phyloP scores from a whole-genome alignment of 2,329 filamentous ascomycete genomes.

The Colletotrichum musicola region DNA sequence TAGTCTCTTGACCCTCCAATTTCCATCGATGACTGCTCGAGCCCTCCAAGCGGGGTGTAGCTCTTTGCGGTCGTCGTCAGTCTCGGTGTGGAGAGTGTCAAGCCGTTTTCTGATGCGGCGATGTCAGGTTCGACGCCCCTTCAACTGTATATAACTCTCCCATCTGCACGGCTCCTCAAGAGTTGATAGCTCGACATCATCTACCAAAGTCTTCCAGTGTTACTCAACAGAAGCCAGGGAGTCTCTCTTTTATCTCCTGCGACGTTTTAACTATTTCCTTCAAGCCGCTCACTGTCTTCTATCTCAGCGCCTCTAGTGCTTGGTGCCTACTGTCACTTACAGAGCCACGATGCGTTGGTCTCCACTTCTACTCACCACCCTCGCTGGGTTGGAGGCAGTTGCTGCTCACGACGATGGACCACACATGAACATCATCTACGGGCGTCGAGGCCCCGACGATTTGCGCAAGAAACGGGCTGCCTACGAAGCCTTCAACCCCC shows the following conservation, averaged over 20 bases:
- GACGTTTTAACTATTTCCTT: neutral
- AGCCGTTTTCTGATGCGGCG: slow-evolving; percentile 27
- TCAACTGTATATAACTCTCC: slow-evolving; percentile 27
- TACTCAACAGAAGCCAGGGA: slow-evolving; percentile 4
- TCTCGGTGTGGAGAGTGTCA: neutral
- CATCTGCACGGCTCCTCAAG: neutral
- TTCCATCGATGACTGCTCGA: slow-evolving; percentile 22
- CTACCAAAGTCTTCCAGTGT: slow-evolving; percentile 13
- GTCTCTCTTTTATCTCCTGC: slow-evolving; percentile 4
- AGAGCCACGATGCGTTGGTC: slow-evolving; percentile 44
- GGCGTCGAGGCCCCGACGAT: slow-evolving; percentile 9
- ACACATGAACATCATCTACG: slow-evolving; percentile 31
- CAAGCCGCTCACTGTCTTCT: neutral
- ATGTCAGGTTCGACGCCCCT: slow-evolving; percentile 4
- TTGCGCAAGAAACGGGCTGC: slow-evolving; percentile 18
- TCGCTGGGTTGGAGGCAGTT: slow-evolving; percentile 42
- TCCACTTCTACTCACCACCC: slow-evolving; percentile 43
- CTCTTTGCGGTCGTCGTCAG: slow-evolving; percentile 9
- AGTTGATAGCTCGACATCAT: neutral
- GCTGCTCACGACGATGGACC: slow-evolving; percentile 45
- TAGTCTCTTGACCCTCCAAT: slow-evolving; percentile 30
- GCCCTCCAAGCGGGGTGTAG: slow-evolving; percentile 12
- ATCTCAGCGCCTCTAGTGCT: neutral
- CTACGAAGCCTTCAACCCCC: slow-evolving; percentile 46
- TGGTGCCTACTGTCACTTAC: neutral